These are phyloP conservation scores for Penicillium sp. DNA, from an alignment of 2,329 filamentous ascomycete genomes.

Conservation along the genomic window DNA sequence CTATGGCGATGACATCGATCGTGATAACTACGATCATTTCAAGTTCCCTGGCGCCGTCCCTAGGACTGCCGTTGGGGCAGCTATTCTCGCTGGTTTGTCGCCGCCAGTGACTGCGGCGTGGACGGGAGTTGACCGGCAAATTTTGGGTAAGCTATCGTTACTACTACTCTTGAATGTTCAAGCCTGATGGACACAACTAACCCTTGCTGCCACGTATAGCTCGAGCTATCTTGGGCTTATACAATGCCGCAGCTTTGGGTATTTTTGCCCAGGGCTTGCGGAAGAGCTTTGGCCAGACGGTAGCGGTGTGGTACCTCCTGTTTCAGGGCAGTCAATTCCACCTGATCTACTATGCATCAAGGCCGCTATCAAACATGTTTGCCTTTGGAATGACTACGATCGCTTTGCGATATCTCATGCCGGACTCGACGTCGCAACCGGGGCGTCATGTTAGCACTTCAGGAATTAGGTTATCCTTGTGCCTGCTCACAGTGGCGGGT, in stretches of 20 bases:
- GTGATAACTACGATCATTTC: constrained; percentile 80
- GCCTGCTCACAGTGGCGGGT: constrained; percentile 76
- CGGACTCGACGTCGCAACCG: constrained; percentile 37
- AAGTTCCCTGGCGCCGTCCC: constrained; percentile 89
- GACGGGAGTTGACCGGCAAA: constrained; percentile 61
- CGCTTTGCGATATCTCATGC: constrained; percentile 54
- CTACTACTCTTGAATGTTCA: background rate
- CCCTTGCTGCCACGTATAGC: constrained; percentile 50
- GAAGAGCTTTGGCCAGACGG: constrained; percentile 67
- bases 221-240: constrained; percentile 73
- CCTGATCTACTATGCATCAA: constrained; percentile 85
- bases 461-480: constrained; percentile 59
- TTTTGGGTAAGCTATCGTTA: constrained; percentile 51
- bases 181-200: background rate
- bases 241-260: constrained; percentile 72
- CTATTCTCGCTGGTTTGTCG: constrained; percentile 65
- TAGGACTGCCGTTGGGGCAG: constrained; percentile 82
- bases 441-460: constrained; percentile 37
- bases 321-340: constrained; percentile 89
- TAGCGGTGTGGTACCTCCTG: constrained; percentile 77
- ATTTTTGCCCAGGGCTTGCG: constrained; percentile 67
- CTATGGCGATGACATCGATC: constrained; percentile 50
- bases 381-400: constrained; percentile 71
- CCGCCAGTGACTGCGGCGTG: constrained; percentile 46
- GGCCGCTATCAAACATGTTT: constrained; percentile 95